Evolutionary conservation across 2,329 filamentous ascomycete genomes (phyloP), one percentile per base, ranked within the genome.

Genomic region (Trichoderma sp.): DNA sequence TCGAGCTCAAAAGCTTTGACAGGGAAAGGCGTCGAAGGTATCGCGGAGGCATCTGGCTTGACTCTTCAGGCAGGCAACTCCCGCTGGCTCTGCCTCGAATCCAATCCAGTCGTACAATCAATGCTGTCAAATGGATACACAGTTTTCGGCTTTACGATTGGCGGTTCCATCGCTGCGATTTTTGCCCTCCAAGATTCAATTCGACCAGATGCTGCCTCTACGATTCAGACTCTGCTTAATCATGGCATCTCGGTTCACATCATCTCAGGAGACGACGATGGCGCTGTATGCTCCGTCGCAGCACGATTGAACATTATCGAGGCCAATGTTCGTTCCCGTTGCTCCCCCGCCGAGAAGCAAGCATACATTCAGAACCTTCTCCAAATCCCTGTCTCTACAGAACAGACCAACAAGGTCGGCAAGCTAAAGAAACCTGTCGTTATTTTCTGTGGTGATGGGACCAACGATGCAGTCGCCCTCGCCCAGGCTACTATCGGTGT

Each of bases 361-460:
- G 78, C 73, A 0, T 86, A 87, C 73, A 80, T 87, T 65, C 76
- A 81, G 20, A 57, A 62, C 0, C 80, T 87, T 5, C 78, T 83
- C 7, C 73, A 63, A 11, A 61, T 58, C 3, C 26, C 34, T 28
- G 2, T 5, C 34, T 3, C 23, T 8, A 3, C 59, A 4, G 13
- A 17, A 0, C 20, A 68, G 1, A 43, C 50, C 12, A 74, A 74
- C 8, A 36, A 43, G 6, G 7, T n/a, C 3, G 4, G 6, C 20
- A 63, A 64, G 11, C 3, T 11, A 3, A 76, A 76, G 39, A 74
- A 77, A 53, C 76, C 81, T 0, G 79, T 86, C 1, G 86, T 93
- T 20, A 79, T 94, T 6, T 95, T 95, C 79, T 87, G 88, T 65
- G 93, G 93, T 39, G 93, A 95, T 75, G 93, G 93, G 2, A 94